These are phyloP conservation scores for Avena sativa DNA, from an alignment of 176 grass and related monocot species.

Conservation along the genomic window DNA sequence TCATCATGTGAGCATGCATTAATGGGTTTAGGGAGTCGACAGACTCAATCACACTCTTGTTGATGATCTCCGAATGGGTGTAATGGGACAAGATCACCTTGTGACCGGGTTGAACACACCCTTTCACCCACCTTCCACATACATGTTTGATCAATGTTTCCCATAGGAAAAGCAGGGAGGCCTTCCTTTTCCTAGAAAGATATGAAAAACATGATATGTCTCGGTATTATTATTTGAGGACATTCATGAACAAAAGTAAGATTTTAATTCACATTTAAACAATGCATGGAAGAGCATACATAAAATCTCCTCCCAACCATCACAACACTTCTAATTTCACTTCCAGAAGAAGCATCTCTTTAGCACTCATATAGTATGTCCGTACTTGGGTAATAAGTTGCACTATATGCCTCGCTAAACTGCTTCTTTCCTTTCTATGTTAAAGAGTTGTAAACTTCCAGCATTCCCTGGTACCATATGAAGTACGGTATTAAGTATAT, in stretches of 20 bases:
- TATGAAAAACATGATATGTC: not conserved
- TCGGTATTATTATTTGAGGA: not conserved
- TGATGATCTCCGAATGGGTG: conserved; percentile 78
- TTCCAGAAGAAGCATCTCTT: conserved; percentile 69
- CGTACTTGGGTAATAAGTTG: conserved; percentile 72
- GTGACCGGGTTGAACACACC: conserved; percentile 60
- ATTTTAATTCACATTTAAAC: not conserved
- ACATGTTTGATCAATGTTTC: conserved; percentile 72
- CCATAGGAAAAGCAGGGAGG: conserved; percentile 80
- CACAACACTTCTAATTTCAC: conserved; percentile 85
- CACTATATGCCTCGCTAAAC: conserved; percentile 74
- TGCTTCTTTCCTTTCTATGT: conserved; percentile 70
- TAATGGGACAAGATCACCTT: conserved; percentile 53
- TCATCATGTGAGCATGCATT: conserved; percentile 88
- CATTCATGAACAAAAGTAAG: not conserved
- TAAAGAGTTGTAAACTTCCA: conserved; percentile 69
- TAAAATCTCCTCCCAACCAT: conserved; percentile 71
- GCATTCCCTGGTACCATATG: conserved; percentile 55
- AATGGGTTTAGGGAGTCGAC: conserved; percentile 93
- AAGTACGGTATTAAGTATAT: not conserved
- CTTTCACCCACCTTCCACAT: conserved; percentile 86
- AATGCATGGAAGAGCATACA: conserved; percentile 34
- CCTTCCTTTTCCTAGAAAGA: conserved; percentile 79
- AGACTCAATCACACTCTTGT: conserved; percentile 83
- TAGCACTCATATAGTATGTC: conserved; percentile 76